Evolutionary conservation across 2,329 filamentous ascomycete genomes (phyloP).

Genomic region (Apiospora hydei): DNA sequence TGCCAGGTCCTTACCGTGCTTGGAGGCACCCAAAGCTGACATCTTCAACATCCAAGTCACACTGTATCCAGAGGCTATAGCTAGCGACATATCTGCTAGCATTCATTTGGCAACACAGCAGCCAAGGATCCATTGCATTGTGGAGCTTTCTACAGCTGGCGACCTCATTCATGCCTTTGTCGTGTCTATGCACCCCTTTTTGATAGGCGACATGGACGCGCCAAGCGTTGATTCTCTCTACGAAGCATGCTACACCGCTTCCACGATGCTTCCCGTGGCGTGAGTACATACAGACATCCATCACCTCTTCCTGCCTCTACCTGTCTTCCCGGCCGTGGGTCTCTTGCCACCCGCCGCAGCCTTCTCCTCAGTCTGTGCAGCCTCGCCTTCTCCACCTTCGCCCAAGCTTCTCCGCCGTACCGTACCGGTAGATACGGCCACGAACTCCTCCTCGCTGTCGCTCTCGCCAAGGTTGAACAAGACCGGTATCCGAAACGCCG

Average conservation of each 20-base stretch:
- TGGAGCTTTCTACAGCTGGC: not conserved
- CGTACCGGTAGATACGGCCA: slow-evolving; percentile 75
- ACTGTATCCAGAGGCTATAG: not conserved
- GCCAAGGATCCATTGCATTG: not conserved
- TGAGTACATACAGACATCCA: not conserved
- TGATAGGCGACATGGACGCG: not conserved
- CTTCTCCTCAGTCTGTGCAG: slow-evolving; percentile 51
- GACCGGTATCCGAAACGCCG: slow-evolving; percentile 88
- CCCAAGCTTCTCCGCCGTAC: slow-evolving; percentile 87
- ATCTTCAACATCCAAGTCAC: not conserved
- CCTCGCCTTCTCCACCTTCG: slow-evolving; percentile 70
- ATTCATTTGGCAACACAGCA: not conserved
- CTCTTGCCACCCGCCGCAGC: slow-evolving; percentile 37
- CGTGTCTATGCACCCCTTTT: slow-evolving; percentile 13
- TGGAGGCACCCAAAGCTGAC: not conserved
- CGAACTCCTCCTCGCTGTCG: slow-evolving; percentile 91
- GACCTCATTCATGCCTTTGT: slow-evolving; percentile 4
- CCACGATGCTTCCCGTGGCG: not conserved
- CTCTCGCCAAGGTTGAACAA: slow-evolving; percentile 92
- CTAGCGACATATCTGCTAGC: not conserved
- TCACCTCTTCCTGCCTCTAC: slow-evolving; percentile 52
- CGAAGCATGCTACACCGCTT: not conserved
- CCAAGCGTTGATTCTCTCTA: not conserved
- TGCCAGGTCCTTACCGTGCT: not conserved
- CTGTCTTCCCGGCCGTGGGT: slow-evolving; percentile 43